phyloP scores from a whole-genome alignment of 148 eudicot genomes.

The Tetragonia tetragonoides region DNA sequence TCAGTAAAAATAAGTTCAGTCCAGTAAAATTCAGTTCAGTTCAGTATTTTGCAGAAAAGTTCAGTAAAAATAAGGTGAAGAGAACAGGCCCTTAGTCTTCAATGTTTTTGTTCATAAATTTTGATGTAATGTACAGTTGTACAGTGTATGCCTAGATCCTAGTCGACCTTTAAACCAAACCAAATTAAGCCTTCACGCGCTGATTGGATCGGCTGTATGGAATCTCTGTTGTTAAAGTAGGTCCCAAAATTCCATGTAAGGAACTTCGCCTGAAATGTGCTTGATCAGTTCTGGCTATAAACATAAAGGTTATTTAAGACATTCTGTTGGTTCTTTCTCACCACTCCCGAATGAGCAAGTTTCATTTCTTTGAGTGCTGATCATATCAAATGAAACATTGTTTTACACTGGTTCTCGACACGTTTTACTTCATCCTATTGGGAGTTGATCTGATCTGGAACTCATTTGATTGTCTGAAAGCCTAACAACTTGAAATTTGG shows the following conservation, averaged over 20 bases:
- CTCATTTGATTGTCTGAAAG: not conserved
- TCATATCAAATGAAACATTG: not conserved
- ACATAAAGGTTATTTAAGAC: no score
- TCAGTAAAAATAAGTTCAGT: no score
- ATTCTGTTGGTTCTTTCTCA: not conserved
- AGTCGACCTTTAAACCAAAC: not conserved
- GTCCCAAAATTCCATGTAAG: no score
- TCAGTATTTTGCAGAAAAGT: no score
- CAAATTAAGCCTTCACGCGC: not conserved
- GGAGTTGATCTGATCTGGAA: not conserved
- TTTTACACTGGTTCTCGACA: not conserved
- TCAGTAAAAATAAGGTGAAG: no score
- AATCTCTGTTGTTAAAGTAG: not conserved
- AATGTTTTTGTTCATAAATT: not conserved
- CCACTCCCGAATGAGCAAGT: not conserved
- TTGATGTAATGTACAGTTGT: no score
- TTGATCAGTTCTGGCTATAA: no score
- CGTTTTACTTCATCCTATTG: not conserved
- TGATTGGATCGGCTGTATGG: not conserved
- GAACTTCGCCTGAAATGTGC: no score
- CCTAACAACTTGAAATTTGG: not conserved
- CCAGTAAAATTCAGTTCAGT: no score
- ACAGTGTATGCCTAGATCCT: not conserved
- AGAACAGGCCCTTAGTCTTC: no score
- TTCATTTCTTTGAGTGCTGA: not conserved